phyloP scores from a whole-genome alignment of 352 stramenopile genomes.

The Globisporangium spinosum region DNA sequence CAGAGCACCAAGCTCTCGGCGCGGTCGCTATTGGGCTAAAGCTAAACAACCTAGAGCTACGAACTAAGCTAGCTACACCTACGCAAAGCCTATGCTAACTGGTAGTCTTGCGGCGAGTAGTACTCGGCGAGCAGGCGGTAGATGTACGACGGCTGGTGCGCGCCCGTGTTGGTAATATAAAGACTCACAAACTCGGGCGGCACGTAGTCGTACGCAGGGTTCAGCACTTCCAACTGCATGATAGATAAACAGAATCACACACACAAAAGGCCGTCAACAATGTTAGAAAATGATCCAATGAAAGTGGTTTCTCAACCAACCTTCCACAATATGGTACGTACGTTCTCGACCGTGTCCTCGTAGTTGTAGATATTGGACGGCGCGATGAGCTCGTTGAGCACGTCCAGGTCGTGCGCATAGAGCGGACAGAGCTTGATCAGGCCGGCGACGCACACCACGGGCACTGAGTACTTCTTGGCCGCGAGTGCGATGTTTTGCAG shows the following conservation, averaged over 20 bases:
- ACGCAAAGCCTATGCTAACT: slow-evolving; percentile 50
- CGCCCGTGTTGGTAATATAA: slow-evolving; percentile 97
- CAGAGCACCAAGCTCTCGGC: slow-evolving; percentile 48
- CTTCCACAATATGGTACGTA: slow-evolving; percentile 25
- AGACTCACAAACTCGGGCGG: slow-evolving; percentile 95
- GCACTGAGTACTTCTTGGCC: slow-evolving; percentile 95
- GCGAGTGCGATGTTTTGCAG: slow-evolving; percentile 95
- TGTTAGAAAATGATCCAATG: not conserved
- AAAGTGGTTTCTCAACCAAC: not conserved
- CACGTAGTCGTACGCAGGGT: slow-evolving; percentile 97
- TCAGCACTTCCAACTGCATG: slow-evolving; percentile 92
- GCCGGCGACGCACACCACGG: slow-evolving; percentile 95
- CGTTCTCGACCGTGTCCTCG: slow-evolving; percentile 86
- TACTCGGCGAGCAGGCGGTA: slow-evolving; percentile 98
- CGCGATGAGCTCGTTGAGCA: slow-evolving; percentile 89
- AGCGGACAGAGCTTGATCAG: slow-evolving; percentile 98
- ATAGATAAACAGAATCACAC: not conserved
- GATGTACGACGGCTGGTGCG: slow-evolving; percentile 98
- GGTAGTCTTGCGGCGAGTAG: slow-evolving; percentile 96
- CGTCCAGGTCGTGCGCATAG: slow-evolving; percentile 97
- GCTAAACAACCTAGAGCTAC: not conserved
- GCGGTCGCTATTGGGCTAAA: slow-evolving; percentile 38
- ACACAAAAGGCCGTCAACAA: not conserved
- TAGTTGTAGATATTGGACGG: slow-evolving; percentile 89
- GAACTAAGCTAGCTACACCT: not conserved